Conservation (phyloP, 441 rosid species). For the Gossypium gossypioides region DNA sequence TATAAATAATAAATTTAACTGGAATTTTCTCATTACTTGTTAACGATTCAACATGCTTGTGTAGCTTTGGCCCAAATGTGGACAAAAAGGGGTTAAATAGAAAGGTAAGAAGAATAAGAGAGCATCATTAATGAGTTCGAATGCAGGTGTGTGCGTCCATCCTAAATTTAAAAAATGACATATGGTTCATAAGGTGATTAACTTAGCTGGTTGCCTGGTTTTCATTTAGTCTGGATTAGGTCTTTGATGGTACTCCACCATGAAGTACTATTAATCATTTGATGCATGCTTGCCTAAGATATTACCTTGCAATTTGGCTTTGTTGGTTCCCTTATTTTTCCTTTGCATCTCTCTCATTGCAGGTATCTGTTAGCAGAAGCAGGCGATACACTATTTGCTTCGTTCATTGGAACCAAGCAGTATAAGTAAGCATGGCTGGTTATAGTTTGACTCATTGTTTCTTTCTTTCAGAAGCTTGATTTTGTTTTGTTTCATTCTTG, state of each 20-base stretch:
- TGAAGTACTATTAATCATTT: neutral
- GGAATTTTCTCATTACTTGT: neutral
- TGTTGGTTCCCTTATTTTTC: neutral
- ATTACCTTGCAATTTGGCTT: neutral
- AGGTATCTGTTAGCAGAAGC: constrained; percentile 94
- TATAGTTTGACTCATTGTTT: constrained; percentile 5
- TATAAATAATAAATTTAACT: neutral
- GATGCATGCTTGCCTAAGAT: neutral
- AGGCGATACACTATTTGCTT: constrained; percentile 90
- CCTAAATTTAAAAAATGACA: neutral
- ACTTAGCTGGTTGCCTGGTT: neutral
- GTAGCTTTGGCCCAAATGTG: neutral
- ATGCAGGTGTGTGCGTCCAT: neutral
- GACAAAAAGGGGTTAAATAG: neutral
- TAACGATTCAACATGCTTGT: neutral
- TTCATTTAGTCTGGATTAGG: neutral
- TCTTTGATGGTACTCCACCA: neutral
- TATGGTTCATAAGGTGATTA: neutral
- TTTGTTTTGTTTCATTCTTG: neutral
- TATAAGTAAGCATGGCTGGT: constrained; percentile 56
- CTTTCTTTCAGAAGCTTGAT: constrained; percentile 5
- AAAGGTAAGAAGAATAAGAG: neutral
- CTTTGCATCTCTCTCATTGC: constrained; percentile 12
- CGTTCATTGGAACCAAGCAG: constrained; percentile 88
- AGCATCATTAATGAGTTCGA: neutral